These are phyloP conservation scores for Hypericum perforatum DNA, from an alignment of 345 rosid genomes.

Conservation along the genomic window DNA sequence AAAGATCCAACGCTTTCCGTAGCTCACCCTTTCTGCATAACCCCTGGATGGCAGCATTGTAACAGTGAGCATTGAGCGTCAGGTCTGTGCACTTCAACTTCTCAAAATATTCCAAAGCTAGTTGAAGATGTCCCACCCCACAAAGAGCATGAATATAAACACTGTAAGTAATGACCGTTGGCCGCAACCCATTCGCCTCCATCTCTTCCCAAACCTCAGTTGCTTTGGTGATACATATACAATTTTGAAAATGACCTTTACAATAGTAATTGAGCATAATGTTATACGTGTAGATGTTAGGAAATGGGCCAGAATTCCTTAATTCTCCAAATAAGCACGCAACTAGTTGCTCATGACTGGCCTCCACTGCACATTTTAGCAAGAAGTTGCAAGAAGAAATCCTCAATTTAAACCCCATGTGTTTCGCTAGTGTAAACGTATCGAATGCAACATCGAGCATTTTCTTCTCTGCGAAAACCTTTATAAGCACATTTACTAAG, in stretches of 20 bases:
- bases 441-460: constrained; percentile 34
- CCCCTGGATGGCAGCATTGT: constrained; percentile 36
- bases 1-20: constrained; percentile 35
- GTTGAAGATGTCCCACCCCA: constrained; percentile 34
- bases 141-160: constrained; percentile 46
- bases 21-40: constrained; percentile 36
- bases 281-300: constrained; percentile 39
- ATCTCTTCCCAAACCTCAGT: constrained; percentile 25
- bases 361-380: constrained; percentile 43
- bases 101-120: constrained; percentile 32
- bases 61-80: constrained; percentile 43
- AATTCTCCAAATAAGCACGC: constrained; percentile 26
- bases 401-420: constrained; percentile 24
- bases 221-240: constrained; percentile 19
- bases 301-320: constrained; percentile 36
- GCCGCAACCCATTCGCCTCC: constrained; percentile 40
- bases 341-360: constrained; percentile 16
- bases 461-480: constrained; percentile 39
- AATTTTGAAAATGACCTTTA: constrained; percentile 19
- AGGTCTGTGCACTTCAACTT: constrained; percentile 40
- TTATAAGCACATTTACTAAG: constrained; percentile 31
- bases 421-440: constrained; percentile 21
- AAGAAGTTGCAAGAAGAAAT: constrained; percentile 44
- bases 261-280: constrained; percentile 40
- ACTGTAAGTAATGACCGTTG: constrained; percentile 48